Evolutionary conservation across 1,284 basidiomycete genomes (phyloP), one percentile per base, ranked within the genome.

Genomic region (Malassezia sp.): DNA sequence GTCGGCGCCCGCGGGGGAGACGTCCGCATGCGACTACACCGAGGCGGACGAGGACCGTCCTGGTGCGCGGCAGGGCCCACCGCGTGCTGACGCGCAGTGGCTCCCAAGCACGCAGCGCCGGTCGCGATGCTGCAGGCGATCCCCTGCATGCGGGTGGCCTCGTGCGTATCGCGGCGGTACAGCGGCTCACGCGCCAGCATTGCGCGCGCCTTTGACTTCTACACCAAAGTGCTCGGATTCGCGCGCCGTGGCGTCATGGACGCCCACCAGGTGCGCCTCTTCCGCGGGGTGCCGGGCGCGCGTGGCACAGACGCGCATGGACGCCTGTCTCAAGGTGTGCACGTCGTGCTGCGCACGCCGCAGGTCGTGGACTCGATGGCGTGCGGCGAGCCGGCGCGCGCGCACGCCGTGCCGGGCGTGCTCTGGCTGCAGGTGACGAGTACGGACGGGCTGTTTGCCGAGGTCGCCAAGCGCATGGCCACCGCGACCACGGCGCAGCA

Each of bases 151-250:
- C 28, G 33, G 2, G 38, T 42, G 6, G 7, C 20, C 2, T 36
- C 28, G 41, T 43, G 28, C 20, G 32, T 43, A 5, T 8, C 17
- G 18, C 6, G 11, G 12, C 7, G 6, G 30, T 9, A 32, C 5
- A 5, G 15, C 8, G 4, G 15, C 5, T 12, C 4, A 17, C 30
- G 17, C 22, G 12, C 2, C 26, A 34, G 28, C n/a, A 15, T 49
- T 12, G 35, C 30, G 12, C 15, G 21, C 10, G 17, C 47, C 7
- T n/a, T 43, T 2, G 24, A 24, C 15, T 49, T 49, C 17, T 49
- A 49, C 20, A 34, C 40, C 7, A 29, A 29, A 20, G 41, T 35
- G 14, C 27, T 49, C 20, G 34, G 38, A 5, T 49, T 49, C 18
- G 18, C 20, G 26, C 40, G 40, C 9, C 33, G 23, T 22, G 47